phyloP scores from a whole-genome alignment of 192 early-diverging fungal species.

The Phycomyces nitens region DNA sequence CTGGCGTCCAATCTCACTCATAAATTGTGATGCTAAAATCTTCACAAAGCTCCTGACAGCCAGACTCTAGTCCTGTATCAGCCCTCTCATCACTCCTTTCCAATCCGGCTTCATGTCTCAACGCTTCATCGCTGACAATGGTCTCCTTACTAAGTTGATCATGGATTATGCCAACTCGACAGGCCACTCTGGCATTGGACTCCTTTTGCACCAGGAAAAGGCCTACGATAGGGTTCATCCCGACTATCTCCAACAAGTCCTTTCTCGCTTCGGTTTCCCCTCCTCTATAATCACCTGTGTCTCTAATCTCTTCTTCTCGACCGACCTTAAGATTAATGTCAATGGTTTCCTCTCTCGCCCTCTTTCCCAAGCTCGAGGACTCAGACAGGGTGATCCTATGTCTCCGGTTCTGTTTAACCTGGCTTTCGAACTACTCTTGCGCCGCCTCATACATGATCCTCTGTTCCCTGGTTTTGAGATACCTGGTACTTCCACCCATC shows the following conservation, averaged over 20 bases:
- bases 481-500: background rate
- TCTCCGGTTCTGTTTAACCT: background rate
- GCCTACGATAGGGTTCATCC: too few species aligned
- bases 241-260: background rate
- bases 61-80: too few species aligned
- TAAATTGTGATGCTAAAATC: constrained; percentile 19
- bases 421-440: background rate
- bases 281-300: background rate
- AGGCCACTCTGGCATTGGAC: too few species aligned
- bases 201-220: too few species aligned
- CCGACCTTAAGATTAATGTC: too few species aligned
- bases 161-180: too few species aligned
- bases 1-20: constrained; percentile 15
- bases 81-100: background rate
- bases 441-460: background rate
- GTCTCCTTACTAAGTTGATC: background rate
- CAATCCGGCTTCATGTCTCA: background rate
- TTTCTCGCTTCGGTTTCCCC: background rate
- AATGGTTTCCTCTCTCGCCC: background rate
- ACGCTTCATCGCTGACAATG: background rate
- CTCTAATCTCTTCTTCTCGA: background rate
- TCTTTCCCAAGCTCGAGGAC: background rate
- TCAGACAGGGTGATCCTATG: background rate
- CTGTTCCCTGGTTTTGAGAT: background rate
- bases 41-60: constrained; percentile 14